These are phyloP conservation scores for Corchorus capsularis DNA, from an alignment of 345 rosid species.

Conservation along the genomic window DNA sequence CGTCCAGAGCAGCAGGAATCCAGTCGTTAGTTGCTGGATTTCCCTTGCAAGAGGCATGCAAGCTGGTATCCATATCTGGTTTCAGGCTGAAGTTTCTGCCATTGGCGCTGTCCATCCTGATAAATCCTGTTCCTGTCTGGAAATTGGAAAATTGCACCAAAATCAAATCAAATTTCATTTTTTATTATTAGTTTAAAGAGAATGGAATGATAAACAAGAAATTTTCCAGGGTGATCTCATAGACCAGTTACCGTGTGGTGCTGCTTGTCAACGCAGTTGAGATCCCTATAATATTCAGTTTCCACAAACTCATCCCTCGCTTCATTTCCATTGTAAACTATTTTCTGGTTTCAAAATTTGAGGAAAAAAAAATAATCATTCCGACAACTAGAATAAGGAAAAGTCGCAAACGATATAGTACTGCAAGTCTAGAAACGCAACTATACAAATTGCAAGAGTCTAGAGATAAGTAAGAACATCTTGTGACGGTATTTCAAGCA, in stretches of 20 bases:
- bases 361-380: background rate
- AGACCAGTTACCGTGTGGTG: conserved; percentile 53
- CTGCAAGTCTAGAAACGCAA: too few species aligned
- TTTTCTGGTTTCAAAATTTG: conserved; percentile 32
- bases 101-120: conserved; percentile 38
- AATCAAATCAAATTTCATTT: background rate
- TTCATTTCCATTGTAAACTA: conserved; percentile 34
- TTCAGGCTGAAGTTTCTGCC: conserved; percentile 38
- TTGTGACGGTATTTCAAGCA: fast-evolving
- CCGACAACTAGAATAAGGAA: background rate
- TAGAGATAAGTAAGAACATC: background rate
- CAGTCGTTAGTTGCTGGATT: conserved; percentile 81
- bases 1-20: conserved; percentile 49
- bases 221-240: too few species aligned
- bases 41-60: conserved; percentile 55
- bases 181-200: too few species aligned
- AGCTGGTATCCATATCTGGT: conserved; percentile 27
- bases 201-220: background rate
- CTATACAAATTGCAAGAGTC: background rate
- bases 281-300: conserved; percentile 68
- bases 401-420: too few species aligned
- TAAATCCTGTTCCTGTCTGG: conserved; percentile 79
- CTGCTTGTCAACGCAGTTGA: conserved; percentile 55
- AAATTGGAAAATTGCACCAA: conserved; percentile 11
- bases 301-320: conserved; percentile 57